Percentiles rank a stretch among this genome's conserved stretches.
Conservation (phyloP, 1,284 basidiomycete species). For the Hymenochaete sp. region DNA sequence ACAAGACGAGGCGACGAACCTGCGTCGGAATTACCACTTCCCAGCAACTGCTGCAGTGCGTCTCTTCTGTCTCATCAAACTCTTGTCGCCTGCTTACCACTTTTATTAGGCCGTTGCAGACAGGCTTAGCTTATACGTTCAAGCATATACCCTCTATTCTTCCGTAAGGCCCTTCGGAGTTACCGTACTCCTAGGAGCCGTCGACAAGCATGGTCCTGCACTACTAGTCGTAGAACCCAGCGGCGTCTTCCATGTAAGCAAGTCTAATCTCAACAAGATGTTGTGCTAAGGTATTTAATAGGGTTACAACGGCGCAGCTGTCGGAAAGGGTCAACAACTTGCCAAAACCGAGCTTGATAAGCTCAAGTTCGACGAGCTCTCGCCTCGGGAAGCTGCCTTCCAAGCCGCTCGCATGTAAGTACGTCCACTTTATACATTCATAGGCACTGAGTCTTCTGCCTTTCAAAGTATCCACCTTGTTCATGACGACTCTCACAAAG, state of each 20-base stretch:
- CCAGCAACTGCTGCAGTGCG: slow-evolving; percentile 76
- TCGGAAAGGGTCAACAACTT: slow-evolving; percentile 93
- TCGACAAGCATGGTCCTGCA: slow-evolving; percentile 84
- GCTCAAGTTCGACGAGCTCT: slow-evolving; percentile 73
- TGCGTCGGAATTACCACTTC: slow-evolving; percentile 69
- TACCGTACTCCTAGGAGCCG: slow-evolving; percentile 82
- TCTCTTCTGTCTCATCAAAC: slow-evolving; percentile 18
- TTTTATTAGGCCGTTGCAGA: slow-evolving; percentile 63
- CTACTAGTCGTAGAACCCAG: slow-evolving; percentile 94
- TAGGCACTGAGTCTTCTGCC: neutral
- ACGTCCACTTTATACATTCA: neutral
- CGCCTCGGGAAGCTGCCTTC: slow-evolving; percentile 77
- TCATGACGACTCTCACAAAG: slow-evolving; percentile 89
- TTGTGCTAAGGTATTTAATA: slow-evolving; percentile 29
- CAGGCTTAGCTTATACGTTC: slow-evolving; percentile 82
- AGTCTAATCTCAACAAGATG: neutral
- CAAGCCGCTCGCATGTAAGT: slow-evolving; percentile 94
- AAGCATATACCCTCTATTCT: slow-evolving; percentile 96
- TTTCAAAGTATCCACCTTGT: slow-evolving; percentile 83
- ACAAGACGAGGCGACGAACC: slow-evolving; percentile 75
- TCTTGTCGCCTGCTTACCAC: neutral
- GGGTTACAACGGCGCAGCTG: slow-evolving; percentile 91
- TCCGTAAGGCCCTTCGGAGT: slow-evolving; percentile 97
- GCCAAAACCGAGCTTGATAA: slow-evolving; percentile 99
- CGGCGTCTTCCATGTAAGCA: slow-evolving; percentile 80